Evolutionary conservation across 306 rosid species (phyloP).

Genomic region (Leucaena leucocephala): DNA sequence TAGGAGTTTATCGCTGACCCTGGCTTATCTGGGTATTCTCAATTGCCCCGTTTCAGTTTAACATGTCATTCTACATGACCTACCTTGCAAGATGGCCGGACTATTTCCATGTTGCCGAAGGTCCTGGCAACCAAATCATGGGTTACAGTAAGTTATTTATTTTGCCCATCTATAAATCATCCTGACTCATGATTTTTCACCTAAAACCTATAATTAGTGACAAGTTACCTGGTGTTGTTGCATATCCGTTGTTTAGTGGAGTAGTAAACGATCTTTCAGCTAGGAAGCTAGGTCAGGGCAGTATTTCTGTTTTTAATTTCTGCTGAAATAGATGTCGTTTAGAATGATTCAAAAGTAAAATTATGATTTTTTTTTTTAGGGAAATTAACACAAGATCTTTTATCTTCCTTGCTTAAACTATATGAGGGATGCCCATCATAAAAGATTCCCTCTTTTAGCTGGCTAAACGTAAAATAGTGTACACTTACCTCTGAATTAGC

Average conservation of each 20-base stretch:
- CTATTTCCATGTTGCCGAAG: conserved; percentile 91
- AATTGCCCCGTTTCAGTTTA: conserved; percentile 57
- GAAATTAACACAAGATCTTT: not conserved
- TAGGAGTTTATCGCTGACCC: not conserved
- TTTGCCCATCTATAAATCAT: not conserved
- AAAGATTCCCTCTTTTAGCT: not conserved
- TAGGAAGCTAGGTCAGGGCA: not conserved
- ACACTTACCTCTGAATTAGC: not conserved
- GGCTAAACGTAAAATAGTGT: not conserved
- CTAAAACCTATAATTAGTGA: not conserved
- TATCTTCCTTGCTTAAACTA: not conserved
- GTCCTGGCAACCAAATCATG: conserved; percentile 81
- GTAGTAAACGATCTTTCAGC: not conserved
- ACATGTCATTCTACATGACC: conserved; percentile 98
- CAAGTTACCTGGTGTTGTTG: not conserved
- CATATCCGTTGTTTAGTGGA: not conserved
- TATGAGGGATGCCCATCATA: not conserved
- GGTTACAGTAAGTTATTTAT: conserved; percentile 77
- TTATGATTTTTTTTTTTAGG: not conserved
- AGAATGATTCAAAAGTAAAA: not conserved
- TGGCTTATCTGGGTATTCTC: not conserved
- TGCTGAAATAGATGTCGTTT: not conserved
- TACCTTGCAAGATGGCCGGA: conserved; percentile 98
- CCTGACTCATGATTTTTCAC: not conserved
- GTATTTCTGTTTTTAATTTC: not conserved